Evolutionary conservation across 371 early-diverging fungal genomes (phyloP).

Genomic region (Agmasoma carcini): DNA sequence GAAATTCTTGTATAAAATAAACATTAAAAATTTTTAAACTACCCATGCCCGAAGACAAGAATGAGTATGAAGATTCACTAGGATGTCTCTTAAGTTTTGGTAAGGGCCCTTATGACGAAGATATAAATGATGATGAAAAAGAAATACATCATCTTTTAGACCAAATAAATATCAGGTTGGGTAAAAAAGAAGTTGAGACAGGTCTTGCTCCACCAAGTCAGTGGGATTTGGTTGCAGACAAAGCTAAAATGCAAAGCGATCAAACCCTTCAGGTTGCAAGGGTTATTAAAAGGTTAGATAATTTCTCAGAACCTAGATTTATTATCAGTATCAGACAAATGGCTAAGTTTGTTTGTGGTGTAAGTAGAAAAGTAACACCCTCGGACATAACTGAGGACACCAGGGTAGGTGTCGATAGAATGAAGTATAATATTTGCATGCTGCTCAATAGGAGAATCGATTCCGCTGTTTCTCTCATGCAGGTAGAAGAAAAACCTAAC

Average conservation of each 20-base stretch:
- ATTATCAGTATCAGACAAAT: constrained; percentile 94
- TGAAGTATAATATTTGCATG: constrained; percentile 92
- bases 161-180: constrained; percentile 48
- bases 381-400: constrained; percentile 97
- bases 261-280: constrained; percentile 73
- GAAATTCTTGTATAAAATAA: too few relatives aligned
- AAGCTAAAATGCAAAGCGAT: constrained; percentile 78
- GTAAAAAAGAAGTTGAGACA: constrained; percentile 92
- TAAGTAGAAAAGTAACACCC: constrained; percentile 80
- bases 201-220: constrained; percentile 91
- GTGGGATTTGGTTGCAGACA: constrained; percentile 96
- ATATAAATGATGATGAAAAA: constrained; percentile 44
- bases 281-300: constrained; percentile 51
- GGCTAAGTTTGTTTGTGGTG: constrained; percentile 94
- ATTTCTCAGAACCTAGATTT: constrained; percentile 68
- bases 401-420: constrained; percentile 95
- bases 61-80: constrained; percentile 36
- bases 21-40: not conserved
- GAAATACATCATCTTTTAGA: constrained; percentile 45
- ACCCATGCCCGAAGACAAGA: not conserved
- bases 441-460: constrained; percentile 98
- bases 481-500: constrained; percentile 98
- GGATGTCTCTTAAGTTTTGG: constrained; percentile 49
- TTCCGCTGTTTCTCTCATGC: constrained; percentile 98
- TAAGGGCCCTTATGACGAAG: constrained; percentile 52